These are phyloP conservation scores for Notholithocarpus densiflorus DNA, from an alignment of 306 rosid species.

Conservation along the genomic window DNA sequence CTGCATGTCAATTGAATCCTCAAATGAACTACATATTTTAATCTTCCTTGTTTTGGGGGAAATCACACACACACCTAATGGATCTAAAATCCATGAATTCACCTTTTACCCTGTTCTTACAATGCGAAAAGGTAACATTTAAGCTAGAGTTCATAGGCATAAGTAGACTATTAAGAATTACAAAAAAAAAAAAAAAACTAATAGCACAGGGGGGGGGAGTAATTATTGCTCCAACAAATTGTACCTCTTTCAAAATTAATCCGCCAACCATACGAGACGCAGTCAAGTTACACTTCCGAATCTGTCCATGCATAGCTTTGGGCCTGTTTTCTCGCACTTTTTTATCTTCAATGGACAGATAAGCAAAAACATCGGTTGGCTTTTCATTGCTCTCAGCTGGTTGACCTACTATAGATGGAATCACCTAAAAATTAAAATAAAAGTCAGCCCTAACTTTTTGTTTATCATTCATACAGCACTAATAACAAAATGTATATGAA, in stretches of 20 bases:
- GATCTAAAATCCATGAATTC: too few relatives aligned
- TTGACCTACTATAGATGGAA: slow-evolving; percentile 51
- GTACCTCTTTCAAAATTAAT: slow-evolving; percentile 61
- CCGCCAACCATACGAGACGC: slow-evolving; percentile 37
- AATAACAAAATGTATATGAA: background rate
- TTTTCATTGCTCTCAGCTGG: slow-evolving; percentile 33
- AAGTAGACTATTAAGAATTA: background rate
- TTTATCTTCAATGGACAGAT: slow-evolving; percentile 50
- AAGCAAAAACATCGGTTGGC: slow-evolving; percentile 41
- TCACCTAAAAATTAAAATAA: slow-evolving; percentile 47
- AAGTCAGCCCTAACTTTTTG: background rate
- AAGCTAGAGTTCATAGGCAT: too few relatives aligned
- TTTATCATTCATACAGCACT: background rate
- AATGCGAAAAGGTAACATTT: too few relatives aligned
- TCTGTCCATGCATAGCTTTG: slow-evolving; percentile 46
- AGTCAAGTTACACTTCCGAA: slow-evolving; percentile 79
- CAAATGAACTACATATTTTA: background rate
- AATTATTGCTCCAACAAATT: background rate
- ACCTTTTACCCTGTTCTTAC: too few relatives aligned
- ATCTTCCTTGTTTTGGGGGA: too few relatives aligned
- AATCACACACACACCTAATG: too few relatives aligned
- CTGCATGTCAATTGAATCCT: background rate
- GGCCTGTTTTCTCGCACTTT: slow-evolving; percentile 20
- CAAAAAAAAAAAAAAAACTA: too few relatives aligned
- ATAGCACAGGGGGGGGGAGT: background rate